Percentiles rank a stretch among this genome's conserved stretches.
Evolutionary conservation across 768 basidiomycete species (phyloP).

Genomic region (Suillus occidentalis): DNA sequence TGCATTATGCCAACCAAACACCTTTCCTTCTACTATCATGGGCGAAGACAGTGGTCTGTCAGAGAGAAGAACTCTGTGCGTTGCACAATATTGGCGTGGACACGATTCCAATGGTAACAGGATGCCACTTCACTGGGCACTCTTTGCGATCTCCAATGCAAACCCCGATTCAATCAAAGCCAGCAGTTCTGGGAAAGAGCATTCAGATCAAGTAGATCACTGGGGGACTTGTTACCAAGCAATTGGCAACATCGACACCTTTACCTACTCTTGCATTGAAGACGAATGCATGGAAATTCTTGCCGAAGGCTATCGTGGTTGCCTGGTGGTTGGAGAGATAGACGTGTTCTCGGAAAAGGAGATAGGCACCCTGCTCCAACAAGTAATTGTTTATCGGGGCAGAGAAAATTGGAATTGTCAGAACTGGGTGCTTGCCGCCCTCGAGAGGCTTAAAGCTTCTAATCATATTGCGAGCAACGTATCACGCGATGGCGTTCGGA

Average conservation of each 20-base stretch:
- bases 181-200: conserved; percentile 24
- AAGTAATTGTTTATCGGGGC: conserved; percentile 24
- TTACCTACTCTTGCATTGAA: conserved; percentile 26
- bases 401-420: conserved; percentile 34
- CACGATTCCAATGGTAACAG: conserved; percentile 20
- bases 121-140: conserved; percentile 30
- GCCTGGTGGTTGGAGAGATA: conserved; percentile 26
- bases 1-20: background rate
- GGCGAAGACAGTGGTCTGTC: conserved; percentile 15
- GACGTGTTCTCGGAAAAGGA: conserved; percentile 15
- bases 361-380: conserved; percentile 21
- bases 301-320: conserved; percentile 28
- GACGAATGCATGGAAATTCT: conserved; percentile 33
- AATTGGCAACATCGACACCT: conserved; percentile 30
- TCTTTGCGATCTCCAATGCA: conserved; percentile 29
- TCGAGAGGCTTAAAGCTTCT: conserved; percentile 23
- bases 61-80: conserved; percentile 21
- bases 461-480: conserved; percentile 19
- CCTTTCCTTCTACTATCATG: conserved; percentile 13
- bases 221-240: conserved; percentile 32
- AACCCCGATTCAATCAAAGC: conserved; percentile 17
- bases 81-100: conserved; percentile 33
- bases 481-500: conserved; percentile 20
- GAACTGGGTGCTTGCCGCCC: conserved; percentile 27
- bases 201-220: conserved; percentile 26